Conservation (phyloP, 345 rosid genomes). For the Jatropha curcas region DNA sequence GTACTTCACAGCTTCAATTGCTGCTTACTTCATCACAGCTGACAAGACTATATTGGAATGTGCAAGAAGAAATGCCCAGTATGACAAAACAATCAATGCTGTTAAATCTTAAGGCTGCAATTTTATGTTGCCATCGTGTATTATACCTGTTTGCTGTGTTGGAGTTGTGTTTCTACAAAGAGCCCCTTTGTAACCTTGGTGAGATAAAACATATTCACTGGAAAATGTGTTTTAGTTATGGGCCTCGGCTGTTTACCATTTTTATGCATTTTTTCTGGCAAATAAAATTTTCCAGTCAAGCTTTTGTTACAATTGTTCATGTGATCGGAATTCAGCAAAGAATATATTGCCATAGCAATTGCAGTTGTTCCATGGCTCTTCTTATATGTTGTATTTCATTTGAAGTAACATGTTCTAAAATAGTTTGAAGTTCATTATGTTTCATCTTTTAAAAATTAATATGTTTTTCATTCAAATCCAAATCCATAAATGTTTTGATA, state of each 20-base stretch:
- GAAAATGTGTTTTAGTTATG: background rate
- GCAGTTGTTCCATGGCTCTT: no score
- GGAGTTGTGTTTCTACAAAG: background rate
- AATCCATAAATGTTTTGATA: no score
- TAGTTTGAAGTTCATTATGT: no score
- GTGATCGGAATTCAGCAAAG: no score
- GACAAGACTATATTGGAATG: conserved; percentile 60
- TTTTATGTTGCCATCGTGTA: background rate
- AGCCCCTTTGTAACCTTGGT: background rate
- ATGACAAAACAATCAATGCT: conserved; percentile 25
- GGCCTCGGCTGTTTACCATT: background rate
- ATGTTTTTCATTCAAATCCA: no score
- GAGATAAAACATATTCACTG: background rate
- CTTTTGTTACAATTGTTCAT: background rate
- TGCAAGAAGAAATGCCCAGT: conserved; percentile 52
- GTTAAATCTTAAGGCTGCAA: background rate
- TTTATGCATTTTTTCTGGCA: background rate
- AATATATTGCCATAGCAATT: no score
- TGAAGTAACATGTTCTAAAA: no score
- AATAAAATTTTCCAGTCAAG: conserved; percentile 1
- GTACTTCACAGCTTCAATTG: conserved; percentile 47
- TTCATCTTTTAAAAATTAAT: no score
- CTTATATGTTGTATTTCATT: no score
- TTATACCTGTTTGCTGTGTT: background rate
- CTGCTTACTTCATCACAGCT: conserved; percentile 62